Base-by-base conservation (phyloP, 176 grass and related monocot species). In the Musa beccarii region DNA sequence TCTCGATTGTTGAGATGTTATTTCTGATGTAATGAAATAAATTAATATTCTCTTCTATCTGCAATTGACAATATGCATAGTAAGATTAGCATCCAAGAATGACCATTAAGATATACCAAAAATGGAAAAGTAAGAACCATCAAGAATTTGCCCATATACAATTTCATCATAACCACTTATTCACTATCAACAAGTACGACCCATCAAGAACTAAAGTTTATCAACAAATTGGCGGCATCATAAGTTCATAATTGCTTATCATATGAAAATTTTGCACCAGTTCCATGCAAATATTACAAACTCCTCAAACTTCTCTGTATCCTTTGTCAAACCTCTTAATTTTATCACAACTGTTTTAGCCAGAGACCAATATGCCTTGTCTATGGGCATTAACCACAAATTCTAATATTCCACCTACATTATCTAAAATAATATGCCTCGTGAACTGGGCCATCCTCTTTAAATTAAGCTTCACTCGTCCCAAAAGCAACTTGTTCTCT, bases 21-120 rank as follows among this genome's bases (percentile, higher is more conserved):
- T 66, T 66, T 66, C 63, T 21, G 20, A 66, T 66, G 63, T 66
- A 66, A 66, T 66, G 63, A 66, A 66, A 66, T 66, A 66, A 66
- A 66, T 22, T 66, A 24, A 66, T 66, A 12, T 66, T 66, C 9
- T 66, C 63, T 66, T 66, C 20, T 12, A 66, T 66, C 63, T 66
- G 63, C 21, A 66, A 66, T 65, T n/a, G 21, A 11, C 10, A 66
- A 12, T 11, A 66, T 43, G 34, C 34, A 6, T 11, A 20, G 24
- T 24, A 64, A 64, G 8, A 66, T 10, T 24, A 66, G 21, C 23
- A 24, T 24, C 63, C 63, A 66, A 12, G 21, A 61, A 61, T 17
- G 55, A 16, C 1, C 6, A 16, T 57, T 57, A 57, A 8, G 17
- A n/a, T 61, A 19, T 19, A 61, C 57, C 1, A n/a, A 17, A 61